Percentiles rank a stretch among this genome's conserved stretches.
These are phyloP conservation scores for Sicyos baderoa DNA, from an alignment of 306 rosid genomes.

Conservation along the genomic window DNA sequence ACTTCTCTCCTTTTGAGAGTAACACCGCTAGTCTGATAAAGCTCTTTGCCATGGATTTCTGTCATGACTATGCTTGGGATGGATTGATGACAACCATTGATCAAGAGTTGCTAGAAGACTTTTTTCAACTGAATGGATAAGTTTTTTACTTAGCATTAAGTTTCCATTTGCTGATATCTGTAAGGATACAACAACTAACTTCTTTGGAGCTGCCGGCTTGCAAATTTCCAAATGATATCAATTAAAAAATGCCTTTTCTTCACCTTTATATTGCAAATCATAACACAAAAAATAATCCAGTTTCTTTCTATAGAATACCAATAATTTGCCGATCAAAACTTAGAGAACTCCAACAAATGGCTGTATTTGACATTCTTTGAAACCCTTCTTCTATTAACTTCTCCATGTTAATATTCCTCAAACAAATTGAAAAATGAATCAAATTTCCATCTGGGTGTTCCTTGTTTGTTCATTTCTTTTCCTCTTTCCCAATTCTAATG, in stretches of 20 bases:
- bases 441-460: slow-evolving; percentile 27
- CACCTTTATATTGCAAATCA: slow-evolving; percentile 1
- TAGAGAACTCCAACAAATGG: slow-evolving; percentile 29
- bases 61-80: neutral
- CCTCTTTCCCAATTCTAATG: slow-evolving; percentile 27
- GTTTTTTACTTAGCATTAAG: neutral
- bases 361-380: slow-evolving; percentile 19
- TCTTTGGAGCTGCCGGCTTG: slow-evolving; percentile 18
- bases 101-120: neutral
- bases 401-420: slow-evolving; percentile 1
- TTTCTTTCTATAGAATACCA: neutral
- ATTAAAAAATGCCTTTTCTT: neutral
- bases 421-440: slow-evolving; percentile 31
- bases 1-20: too few relatives aligned
- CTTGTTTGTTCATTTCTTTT: slow-evolving; percentile 29
- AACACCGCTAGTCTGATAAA: too few relatives aligned
- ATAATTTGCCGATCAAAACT: slow-evolving; percentile 32
- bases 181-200: neutral
- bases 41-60: too few relatives aligned
- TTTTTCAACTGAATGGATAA: slow-evolving; percentile 5
- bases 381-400: slow-evolving; percentile 4
- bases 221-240: neutral
- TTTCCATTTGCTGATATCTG: slow-evolving; percentile 8
- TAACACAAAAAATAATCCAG: slow-evolving; percentile 8
- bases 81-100: neutral